phyloP scores from a whole-genome alignment of 164 flowering plant species.

The Nymphaea thermarum region DNA sequence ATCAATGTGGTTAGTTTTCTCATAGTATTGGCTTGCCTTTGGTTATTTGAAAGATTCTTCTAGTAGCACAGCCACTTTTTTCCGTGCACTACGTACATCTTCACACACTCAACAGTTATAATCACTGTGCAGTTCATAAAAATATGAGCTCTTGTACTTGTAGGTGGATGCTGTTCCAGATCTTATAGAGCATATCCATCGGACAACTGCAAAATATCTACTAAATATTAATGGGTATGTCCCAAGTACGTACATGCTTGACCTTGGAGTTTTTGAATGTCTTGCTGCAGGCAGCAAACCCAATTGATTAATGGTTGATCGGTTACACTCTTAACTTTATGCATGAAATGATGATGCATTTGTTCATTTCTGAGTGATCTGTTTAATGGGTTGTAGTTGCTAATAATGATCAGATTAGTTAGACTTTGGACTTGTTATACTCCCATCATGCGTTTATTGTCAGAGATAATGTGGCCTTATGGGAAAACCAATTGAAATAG shows the following conservation, averaged over 20 bases:
- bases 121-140: not conserved
- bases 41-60: not conserved
- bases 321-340: too few species aligned
- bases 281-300: too few species aligned
- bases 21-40: not conserved
- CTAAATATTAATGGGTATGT: constrained; percentile 87
- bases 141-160: constrained; percentile 3
- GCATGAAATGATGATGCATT: too few species aligned
- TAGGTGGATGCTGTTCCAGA: constrained; percentile 94
- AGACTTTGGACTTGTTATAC: too few species aligned
- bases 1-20: constrained; percentile 50
- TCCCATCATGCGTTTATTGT: too few species aligned
- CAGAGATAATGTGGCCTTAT: too few species aligned
- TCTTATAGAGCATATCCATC: constrained; percentile 75
- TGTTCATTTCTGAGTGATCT: too few species aligned
- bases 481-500: too few species aligned
- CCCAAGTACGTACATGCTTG: not conserved
- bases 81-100: too few species aligned
- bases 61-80: not conserved
- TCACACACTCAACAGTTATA: not conserved
- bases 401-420: too few species aligned
- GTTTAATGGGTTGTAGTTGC: not conserved
- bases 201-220: constrained; percentile 75
- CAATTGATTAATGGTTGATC: too few species aligned
- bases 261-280: too few species aligned